Conservation (phyloP, 768 basidiomycete genomes). For the Plicaturopsis crispa region DNA sequence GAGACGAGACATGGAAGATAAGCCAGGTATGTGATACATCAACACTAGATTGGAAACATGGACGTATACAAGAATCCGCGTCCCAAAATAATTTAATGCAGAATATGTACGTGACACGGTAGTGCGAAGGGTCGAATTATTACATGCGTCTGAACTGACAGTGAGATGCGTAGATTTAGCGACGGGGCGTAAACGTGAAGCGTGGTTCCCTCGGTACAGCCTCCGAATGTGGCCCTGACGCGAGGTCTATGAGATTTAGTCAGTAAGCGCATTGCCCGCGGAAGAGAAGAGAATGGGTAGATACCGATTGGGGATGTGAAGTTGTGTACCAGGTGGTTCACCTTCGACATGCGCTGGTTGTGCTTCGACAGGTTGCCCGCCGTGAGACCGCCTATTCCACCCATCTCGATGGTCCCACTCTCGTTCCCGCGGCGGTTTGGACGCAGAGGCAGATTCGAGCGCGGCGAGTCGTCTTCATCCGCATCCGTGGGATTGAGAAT, state of each 20-base stretch:
- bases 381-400: slow-evolving; percentile 18
- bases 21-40: too few species aligned
- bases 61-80: too few species aligned
- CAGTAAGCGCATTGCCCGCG: neutral
- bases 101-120: too few species aligned
- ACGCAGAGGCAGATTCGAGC: slow-evolving; percentile 16
- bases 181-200: too few species aligned
- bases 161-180: too few species aligned
- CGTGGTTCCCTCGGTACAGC: neutral
- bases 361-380: slow-evolving; percentile 38
- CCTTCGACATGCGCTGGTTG: slow-evolving; percentile 25
- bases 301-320: slow-evolving; percentile 73
- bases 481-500: slow-evolving; percentile 1
- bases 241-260: neutral
- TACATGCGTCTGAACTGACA: too few species aligned
- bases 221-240: neutral
- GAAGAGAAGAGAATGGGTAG: neutral
- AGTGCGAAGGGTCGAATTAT: too few species aligned
- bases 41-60: too few species aligned
- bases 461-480: neutral
- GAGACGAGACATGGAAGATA: too few species aligned
- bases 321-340: slow-evolving; percentile 49
- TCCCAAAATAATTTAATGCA: too few species aligned
- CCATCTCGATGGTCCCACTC: slow-evolving; percentile 25
- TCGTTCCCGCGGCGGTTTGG: slow-evolving; percentile 30